These are phyloP conservation scores for Trypanosoma melophagium DNA, from an alignment of 208 protist species.

Conservation along the genomic window DNA sequence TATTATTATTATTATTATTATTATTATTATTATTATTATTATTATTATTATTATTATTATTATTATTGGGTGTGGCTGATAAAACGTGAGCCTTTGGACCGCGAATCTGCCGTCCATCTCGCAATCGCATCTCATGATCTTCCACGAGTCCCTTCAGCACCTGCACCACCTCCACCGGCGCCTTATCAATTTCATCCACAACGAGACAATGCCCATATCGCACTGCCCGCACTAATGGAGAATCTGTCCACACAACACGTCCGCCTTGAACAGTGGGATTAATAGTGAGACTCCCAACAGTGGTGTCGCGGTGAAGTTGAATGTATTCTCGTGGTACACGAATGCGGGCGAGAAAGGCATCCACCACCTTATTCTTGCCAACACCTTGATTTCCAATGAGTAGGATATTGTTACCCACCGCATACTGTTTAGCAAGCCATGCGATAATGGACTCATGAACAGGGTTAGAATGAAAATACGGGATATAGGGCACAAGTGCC, in stretches of 20 bases:
- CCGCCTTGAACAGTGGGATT: constrained; percentile 87
- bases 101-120: constrained; percentile 75
- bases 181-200: constrained; percentile 97
- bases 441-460: constrained; percentile 83
- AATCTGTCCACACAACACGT: constrained; percentile 90
- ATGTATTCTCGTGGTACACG: constrained; percentile 92
- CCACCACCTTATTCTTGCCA: constrained; percentile 96
- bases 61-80: constrained; percentile 1
- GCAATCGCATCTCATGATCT: constrained; percentile 82
- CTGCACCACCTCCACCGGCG: constrained; percentile 90
- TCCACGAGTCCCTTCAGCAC: constrained; percentile 89
- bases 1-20: constrained; percentile 3
- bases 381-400: constrained; percentile 95
- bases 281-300: constrained; percentile 90
- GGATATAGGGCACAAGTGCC: constrained; percentile 86
- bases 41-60: not conserved
- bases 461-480: constrained; percentile 87
- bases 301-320: constrained; percentile 94
- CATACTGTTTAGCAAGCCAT: constrained; percentile 89
- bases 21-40: constrained; percentile 12
- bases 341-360: constrained; percentile 90
- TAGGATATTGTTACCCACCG: constrained; percentile 80
- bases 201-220: constrained; percentile 91
- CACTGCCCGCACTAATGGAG: constrained; percentile 92
- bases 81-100: constrained; percentile 32